Conservation (phyloP, 2,329 filamentous ascomycete genomes). For the Apiospora arundinis region DNA sequence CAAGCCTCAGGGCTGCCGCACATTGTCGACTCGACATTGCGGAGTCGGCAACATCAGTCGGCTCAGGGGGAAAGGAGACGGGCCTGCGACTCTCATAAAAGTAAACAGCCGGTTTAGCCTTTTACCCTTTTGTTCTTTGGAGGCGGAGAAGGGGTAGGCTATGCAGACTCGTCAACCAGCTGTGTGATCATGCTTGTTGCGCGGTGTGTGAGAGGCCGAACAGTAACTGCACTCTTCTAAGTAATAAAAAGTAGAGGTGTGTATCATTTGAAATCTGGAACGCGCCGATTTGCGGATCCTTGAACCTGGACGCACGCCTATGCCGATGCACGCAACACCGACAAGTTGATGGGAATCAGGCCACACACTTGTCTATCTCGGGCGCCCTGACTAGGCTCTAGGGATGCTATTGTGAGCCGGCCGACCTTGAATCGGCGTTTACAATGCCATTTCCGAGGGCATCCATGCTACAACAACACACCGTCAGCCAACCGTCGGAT, state of each 20-base stretch:
- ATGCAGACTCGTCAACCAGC: slow-evolving; percentile 3
- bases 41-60: slow-evolving; percentile 17
- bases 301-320: background rate
- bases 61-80: background rate
- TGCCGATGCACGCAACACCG: slow-evolving; percentile 4
- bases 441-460: background rate
- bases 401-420: background rate
- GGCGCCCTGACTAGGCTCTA: background rate
- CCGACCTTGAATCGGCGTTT: background rate
- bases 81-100: background rate
- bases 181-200: background rate
- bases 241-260: slow-evolving; percentile 9
- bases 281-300: slow-evolving; percentile 18
- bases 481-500: background rate
- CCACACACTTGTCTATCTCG: background rate
- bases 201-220: slow-evolving; percentile 14
- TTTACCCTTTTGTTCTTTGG: background rate
- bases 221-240: background rate
- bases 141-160: background rate
- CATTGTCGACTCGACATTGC: slow-evolving; percentile 17
- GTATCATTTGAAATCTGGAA: slow-evolving; percentile 16
- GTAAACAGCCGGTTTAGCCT: slow-evolving; percentile 15
- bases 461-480: background rate
- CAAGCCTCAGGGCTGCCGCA: slow-evolving; percentile 11
- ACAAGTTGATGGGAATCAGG: background rate